A percentile compares a stretch with the other conserved stretches of the same genome.
phyloP scores from a whole-genome alignment of 2,329 filamentous ascomycete species.

The Pseudogymnoascus sp. region DNA sequence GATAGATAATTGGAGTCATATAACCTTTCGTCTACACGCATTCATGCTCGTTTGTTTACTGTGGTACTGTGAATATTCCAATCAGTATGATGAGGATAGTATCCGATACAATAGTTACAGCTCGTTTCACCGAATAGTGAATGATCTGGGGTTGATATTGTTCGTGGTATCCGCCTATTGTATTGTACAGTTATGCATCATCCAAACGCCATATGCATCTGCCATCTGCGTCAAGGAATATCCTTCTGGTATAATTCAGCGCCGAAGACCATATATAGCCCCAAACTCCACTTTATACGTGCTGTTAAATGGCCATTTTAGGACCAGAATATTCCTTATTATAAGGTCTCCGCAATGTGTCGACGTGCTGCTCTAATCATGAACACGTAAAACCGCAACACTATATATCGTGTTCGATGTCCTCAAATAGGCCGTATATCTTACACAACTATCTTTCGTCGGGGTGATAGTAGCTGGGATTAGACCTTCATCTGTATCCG shows the following conservation, averaged over 20 bases:
- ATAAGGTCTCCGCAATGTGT: neutral
- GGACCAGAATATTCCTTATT: neutral
- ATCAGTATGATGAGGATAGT: neutral
- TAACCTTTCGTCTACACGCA: neutral
- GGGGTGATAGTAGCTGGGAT: neutral
- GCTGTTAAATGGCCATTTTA: neutral
- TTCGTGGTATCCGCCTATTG: neutral
- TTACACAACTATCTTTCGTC: neutral
- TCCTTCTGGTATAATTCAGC: neutral
- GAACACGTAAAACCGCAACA: neutral
- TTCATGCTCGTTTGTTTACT: neutral
- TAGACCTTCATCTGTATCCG: constrained; percentile 21
- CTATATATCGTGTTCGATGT: neutral
- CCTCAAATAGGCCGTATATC: neutral
- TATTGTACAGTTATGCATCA: neutral
- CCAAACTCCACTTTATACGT: neutral
- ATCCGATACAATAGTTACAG: neutral
- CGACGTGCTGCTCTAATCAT: neutral
- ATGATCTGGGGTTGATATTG: neutral
- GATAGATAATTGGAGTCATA: neutral
- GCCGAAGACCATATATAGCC: neutral
- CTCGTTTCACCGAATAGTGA: neutral
- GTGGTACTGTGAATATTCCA: neutral
- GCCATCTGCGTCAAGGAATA: neutral
- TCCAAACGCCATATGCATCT: neutral